phyloP scores from a whole-genome alignment of 2,329 filamentous ascomycete species.

The Gnomoniopsis smithogilvyi region DNA sequence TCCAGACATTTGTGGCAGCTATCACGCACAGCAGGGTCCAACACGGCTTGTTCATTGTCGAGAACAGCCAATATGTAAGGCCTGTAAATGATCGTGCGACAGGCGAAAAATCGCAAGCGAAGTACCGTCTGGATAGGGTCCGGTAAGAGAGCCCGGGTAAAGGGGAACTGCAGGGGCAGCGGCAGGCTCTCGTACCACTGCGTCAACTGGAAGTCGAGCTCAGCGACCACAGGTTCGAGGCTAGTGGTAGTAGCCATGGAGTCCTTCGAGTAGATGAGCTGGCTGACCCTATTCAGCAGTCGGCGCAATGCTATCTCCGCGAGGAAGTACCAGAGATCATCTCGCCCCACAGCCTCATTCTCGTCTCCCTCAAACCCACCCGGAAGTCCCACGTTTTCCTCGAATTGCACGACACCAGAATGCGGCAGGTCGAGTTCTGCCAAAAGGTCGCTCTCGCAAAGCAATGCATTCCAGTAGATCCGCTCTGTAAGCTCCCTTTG shows the following conservation, averaged over 20 bases:
- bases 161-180: constrained; percentile 71
- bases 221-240: constrained; percentile 73
- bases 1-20: constrained; percentile 80
- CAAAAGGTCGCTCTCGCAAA: constrained; percentile 77
- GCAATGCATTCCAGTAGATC: constrained; percentile 80
- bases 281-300: constrained; percentile 74
- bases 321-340: constrained; percentile 83
- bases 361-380: constrained; percentile 74
- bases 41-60: constrained; percentile 69
- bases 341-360: constrained; percentile 60
- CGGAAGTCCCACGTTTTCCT: constrained; percentile 75
- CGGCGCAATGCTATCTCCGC: constrained; percentile 77
- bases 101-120: constrained; percentile 77
- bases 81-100: constrained; percentile 81
- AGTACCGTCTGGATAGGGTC: constrained; percentile 79
- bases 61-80: constrained; percentile 79
- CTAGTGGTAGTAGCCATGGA: constrained; percentile 68
- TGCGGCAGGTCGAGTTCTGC: constrained; percentile 79
- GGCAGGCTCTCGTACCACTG: constrained; percentile 84
- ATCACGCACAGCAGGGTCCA: constrained; percentile 71
- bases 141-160: constrained; percentile 61
- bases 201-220: constrained; percentile 77
- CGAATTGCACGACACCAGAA: constrained; percentile 78
- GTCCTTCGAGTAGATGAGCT: constrained; percentile 75
- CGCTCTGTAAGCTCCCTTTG: constrained; percentile 72